phyloP scores from a whole-genome alignment of 352 stramenopile species.

The Globisporangium uncinulatum region DNA sequence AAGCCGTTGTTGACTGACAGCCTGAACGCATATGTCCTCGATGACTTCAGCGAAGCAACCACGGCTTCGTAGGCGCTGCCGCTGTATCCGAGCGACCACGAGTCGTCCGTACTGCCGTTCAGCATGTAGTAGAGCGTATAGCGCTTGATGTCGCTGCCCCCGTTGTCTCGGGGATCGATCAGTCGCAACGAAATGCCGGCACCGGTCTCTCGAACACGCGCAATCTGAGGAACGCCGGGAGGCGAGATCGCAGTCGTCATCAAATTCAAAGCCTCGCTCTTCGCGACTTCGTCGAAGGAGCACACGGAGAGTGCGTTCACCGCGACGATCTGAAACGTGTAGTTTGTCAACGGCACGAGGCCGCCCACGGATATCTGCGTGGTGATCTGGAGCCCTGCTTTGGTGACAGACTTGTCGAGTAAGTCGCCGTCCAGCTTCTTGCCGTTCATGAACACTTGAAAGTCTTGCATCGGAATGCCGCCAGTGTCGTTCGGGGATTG shows the following conservation, averaged over 20 bases:
- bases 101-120: constrained; percentile 4
- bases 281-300: constrained; percentile 24
- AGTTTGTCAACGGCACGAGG: constrained; percentile 22
- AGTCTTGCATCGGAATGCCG: constrained; percentile 40
- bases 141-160: constrained; percentile 26
- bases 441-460: constrained; percentile 34
- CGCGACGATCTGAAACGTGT: constrained; percentile 26
- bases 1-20: constrained; percentile 36
- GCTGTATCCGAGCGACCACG: constrained; percentile 35
- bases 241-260: constrained; percentile 20
- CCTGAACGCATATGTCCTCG: constrained; percentile 32
- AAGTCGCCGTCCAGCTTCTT: constrained; percentile 10
- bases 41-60: constrained; percentile 23
- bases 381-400: constrained; percentile 15
- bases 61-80: constrained; percentile 17
- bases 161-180: constrained; percentile 39
- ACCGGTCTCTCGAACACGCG: constrained; percentile 23
- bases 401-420: not conserved
- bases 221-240: constrained; percentile 24
- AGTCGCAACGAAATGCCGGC: constrained; percentile 44
- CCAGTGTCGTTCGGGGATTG: constrained; percentile 37
- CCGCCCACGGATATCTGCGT: constrained; percentile 22
- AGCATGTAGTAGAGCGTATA: constrained; percentile 40
- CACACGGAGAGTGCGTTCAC: constrained; percentile 44
- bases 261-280: constrained; percentile 17